Conservation (phyloP, 2,329 filamentous ascomycete genomes). For the Onygenales sp. region DNA sequence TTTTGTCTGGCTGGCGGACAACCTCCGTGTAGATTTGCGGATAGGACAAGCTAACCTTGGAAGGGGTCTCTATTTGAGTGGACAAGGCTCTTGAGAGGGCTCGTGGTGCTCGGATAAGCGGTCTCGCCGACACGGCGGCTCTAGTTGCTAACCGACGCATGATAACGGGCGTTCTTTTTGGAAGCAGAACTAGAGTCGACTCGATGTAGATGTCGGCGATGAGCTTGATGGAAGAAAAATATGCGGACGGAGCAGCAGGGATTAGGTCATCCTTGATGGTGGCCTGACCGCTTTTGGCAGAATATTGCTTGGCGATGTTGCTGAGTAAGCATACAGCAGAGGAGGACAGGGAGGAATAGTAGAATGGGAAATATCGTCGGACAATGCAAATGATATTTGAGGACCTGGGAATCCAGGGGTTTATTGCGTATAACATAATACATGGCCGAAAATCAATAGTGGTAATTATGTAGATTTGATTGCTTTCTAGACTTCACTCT, state of each 20-base stretch:
- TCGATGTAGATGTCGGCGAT: not conserved
- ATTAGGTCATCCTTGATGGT: no score
- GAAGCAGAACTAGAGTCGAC: not conserved
- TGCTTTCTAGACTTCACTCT: not conserved
- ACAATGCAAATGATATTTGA: no score
- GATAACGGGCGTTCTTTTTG: not conserved
- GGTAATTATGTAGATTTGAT: not conserved
- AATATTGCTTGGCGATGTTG: not conserved
- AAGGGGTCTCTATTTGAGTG: constrained; percentile 22
- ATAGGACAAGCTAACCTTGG: constrained; percentile 21
- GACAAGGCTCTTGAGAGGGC: constrained; percentile 26
- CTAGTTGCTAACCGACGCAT: constrained; percentile 34
- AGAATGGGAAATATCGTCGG: no score
- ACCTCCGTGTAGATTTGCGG: no score
- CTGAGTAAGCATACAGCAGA: not conserved
- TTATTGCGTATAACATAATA: not conserved
- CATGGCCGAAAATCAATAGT: not conserved
- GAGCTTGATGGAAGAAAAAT: not conserved
- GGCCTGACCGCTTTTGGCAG: constrained; percentile 1
- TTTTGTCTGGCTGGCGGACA: not conserved
- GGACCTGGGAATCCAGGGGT: not conserved
- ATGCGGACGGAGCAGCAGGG: no score
- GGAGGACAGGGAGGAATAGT: not conserved
- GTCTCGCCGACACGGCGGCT: constrained; percentile 29
- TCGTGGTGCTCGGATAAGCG: constrained; percentile 24